A percentile compares a stretch with the other conserved stretches of the same genome.
Conservation (phyloP, 345 rosid genomes). For the Microcos paniculata region DNA sequence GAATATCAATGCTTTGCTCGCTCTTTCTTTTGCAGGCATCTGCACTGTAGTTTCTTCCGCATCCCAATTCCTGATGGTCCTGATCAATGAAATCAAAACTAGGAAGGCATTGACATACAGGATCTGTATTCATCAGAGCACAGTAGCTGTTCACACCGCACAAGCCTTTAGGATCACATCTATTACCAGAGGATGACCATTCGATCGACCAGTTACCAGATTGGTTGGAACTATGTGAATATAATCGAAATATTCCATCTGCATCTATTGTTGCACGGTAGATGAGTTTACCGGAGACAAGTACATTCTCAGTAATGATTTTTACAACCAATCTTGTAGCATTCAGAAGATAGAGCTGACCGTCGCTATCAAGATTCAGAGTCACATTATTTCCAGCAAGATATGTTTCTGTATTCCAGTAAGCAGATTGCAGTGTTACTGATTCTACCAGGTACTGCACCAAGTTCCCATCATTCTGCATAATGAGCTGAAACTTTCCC, state of each 20-base stretch:
- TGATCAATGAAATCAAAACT: neutral
- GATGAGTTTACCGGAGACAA: neutral
- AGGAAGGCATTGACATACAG: neutral
- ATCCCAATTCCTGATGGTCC: neutral
- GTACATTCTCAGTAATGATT: neutral
- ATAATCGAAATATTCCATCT: neutral
- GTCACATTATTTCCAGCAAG: accelerated
- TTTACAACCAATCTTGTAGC: too few species aligned
- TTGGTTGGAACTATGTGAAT: neutral
- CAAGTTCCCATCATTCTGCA: slow-evolving; percentile 34
- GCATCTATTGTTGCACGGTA: neutral
- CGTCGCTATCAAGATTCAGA: slow-evolving; percentile 7
- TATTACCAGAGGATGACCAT: neutral
- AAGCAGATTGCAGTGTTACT: neutral
- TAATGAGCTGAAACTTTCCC: slow-evolving; percentile 21
- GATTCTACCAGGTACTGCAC: slow-evolving; percentile 24
- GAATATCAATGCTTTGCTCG: neutral
- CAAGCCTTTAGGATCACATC: neutral
- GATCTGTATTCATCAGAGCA: neutral
- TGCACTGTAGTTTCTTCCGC: neutral
- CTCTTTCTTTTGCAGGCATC: neutral
- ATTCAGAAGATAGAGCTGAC: neutral
- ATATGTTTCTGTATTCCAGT: neutral
- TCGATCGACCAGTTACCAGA: neutral
- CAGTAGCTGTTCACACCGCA: neutral